Evolutionary conservation across 2,329 filamentous ascomycete species (phyloP), one percentile per base, ranked within the genome.

Genomic region (Aspergillus ibericus): DNA sequence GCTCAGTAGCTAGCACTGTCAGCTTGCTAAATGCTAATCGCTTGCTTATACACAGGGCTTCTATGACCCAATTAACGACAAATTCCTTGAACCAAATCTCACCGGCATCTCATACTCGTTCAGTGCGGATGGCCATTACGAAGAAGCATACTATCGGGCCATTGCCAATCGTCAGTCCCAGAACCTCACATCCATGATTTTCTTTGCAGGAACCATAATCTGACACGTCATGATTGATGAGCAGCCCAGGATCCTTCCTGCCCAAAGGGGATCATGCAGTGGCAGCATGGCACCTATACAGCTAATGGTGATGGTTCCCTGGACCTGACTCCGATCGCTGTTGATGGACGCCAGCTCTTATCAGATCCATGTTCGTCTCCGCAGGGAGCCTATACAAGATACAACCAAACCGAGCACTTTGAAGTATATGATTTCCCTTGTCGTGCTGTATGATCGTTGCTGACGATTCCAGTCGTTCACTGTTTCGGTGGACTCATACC

Each of bases 41-140:
- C 25, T 51, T 8, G 13, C 22, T 55, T 61, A 16, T 4, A 9
- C 25, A 5, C 15, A 90, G 88, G 83, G 80, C 66, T 90, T 91
- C 75, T 91, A 89, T 68, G 83, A 91, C 73, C 85, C 87, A 4
- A 76, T 85, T 53, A 82, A 85, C 56, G 88, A 91, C 66, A 78
- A 78, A 62, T 80, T 91, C 60, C 83, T 85, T 64, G 88, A 91
- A 73, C 88, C 88, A 15, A 78, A 76, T 7, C 79, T 85, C 61
- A 84, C 88, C 0, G 88, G 88, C 22, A 88, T 90, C 63, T 90
- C 88, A 15, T 91, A 90, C 76, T 91, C 88, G 10, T 91, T 91
- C 74, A 87, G 86, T 4, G 78, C 75, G 40, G 85, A 90, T 70
- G 88, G 88, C 20, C 80, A 82, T 72, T 91, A 82, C 69, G 88